Percentiles rank a stretch among this genome's conserved stretches.
phyloP scores from a whole-genome alignment of 2,329 filamentous ascomycete genomes.

The Amauroascus verrucosus region DNA sequence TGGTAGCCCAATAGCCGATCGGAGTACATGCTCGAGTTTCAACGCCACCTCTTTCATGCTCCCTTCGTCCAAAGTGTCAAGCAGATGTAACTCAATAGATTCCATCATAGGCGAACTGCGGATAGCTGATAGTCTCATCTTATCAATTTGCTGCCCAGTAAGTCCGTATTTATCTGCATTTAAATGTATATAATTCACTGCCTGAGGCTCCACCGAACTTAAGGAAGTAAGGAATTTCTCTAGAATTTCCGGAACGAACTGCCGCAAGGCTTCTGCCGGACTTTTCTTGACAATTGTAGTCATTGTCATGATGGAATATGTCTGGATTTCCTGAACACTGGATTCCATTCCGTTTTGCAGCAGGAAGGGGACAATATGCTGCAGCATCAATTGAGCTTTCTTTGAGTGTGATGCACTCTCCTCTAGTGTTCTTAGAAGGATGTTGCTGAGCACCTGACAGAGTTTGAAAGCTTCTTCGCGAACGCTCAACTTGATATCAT shows the following conservation, averaged over 20 bases:
- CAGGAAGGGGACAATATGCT: slow-evolving; percentile 79
- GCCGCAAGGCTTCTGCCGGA: slow-evolving; percentile 60
- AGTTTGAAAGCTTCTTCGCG: slow-evolving; percentile 69
- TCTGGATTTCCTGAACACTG: slow-evolving; percentile 73
- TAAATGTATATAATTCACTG: slow-evolving; percentile 85
- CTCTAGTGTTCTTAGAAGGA: slow-evolving; percentile 75
- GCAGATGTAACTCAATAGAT: slow-evolving; percentile 69
- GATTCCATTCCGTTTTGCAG: slow-evolving; percentile 82
- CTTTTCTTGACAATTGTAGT: slow-evolving; percentile 85
- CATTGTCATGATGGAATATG: slow-evolving; percentile 72
- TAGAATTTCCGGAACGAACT: slow-evolving; percentile 72
- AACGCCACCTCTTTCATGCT: slow-evolving; percentile 68
- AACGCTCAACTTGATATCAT: slow-evolving; percentile 92
- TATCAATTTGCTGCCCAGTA: slow-evolving; percentile 82
- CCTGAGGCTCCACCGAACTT: slow-evolving; percentile 79
- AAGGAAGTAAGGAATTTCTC: slow-evolving; percentile 71
- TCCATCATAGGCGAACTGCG: slow-evolving; percentile 83
- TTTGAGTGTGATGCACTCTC: slow-evolving; percentile 57
- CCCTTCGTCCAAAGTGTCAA: slow-evolving; percentile 68
- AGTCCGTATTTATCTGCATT: slow-evolving; percentile 75
- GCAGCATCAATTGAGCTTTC: slow-evolving; percentile 67
- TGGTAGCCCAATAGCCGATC: slow-evolving; percentile 76
- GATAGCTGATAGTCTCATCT: slow-evolving; percentile 68
- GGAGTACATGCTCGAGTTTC: slow-evolving; percentile 66
- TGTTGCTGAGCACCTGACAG: slow-evolving; percentile 73